These are phyloP conservation scores for Hyphopichia wangnamkhiaoensis DNA, from an alignment of 1,139 yeast species.

Conservation along the genomic window DNA sequence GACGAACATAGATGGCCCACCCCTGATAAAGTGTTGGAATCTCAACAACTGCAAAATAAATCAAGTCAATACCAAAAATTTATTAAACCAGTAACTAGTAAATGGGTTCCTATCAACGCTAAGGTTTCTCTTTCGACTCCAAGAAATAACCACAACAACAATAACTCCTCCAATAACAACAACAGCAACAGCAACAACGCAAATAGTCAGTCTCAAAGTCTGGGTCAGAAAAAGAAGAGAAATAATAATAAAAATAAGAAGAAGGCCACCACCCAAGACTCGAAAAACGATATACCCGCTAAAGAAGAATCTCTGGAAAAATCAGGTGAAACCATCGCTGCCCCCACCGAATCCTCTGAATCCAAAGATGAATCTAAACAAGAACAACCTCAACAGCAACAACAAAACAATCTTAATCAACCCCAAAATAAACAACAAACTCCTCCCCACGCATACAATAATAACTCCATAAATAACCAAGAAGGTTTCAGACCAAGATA, in stretches of 20 bases:
- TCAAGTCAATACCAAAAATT: conserved; percentile 47
- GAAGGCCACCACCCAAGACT: neutral
- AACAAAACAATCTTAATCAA: neutral
- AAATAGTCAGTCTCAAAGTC: conserved; percentile 11
- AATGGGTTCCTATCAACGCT: conserved; percentile 89
- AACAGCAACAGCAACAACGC: conserved; percentile 37
- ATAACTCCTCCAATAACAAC: conserved; percentile 34
- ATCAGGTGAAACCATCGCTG: too few relatives aligned
- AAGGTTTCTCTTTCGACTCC: conserved; percentile 57
- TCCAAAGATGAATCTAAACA: neutral
- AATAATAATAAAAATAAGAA: neutral
- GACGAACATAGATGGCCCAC: conserved; percentile 64
- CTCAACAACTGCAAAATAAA: conserved; percentile 18
- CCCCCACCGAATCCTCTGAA: neutral
- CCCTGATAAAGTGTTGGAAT: conserved; percentile 39
- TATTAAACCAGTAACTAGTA: conserved; percentile 64
- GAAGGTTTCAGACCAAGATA: conserved; percentile 12
- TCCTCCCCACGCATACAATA: neutral
- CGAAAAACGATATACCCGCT: too few relatives aligned
- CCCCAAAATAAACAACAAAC: conserved; percentile 2
- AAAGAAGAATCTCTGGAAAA: too few relatives aligned
- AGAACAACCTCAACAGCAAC: neutral
- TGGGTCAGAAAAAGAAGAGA: neutral
- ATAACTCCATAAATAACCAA: conserved; percentile 5
- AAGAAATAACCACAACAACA: conserved; percentile 21